A percentile compares a stretch with the other conserved stretches of the same genome.
These are phyloP conservation scores for Salix suchowensis DNA, from an alignment of 345 rosid species.

Conservation along the genomic window DNA sequence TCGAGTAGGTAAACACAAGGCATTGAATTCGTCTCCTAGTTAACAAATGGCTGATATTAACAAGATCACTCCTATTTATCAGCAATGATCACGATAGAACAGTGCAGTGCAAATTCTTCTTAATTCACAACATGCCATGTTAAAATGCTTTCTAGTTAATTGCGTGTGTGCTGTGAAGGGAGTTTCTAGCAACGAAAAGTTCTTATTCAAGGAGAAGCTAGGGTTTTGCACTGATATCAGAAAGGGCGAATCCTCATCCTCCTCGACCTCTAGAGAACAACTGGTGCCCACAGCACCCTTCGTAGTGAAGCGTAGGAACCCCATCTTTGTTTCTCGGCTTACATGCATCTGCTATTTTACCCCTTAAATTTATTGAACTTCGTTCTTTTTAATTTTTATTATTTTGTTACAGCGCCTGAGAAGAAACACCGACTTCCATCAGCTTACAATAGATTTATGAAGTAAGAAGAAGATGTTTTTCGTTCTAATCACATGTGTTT, in stretches of 20 bases:
- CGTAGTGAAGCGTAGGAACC: constrained; percentile 73
- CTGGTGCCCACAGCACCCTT: constrained; percentile 75
- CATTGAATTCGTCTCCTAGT: no score
- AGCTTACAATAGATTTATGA: constrained; percentile 97
- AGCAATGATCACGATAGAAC: no score
- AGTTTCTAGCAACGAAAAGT: background rate
- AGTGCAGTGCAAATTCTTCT: background rate
- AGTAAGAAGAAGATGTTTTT: constrained; percentile 38
- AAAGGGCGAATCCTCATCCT: constrained; percentile 65
- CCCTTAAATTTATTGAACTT: background rate
- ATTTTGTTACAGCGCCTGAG: constrained; percentile 67
- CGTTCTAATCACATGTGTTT: background rate
- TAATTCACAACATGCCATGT: background rate
- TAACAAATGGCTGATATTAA: no score
- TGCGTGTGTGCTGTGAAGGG: background rate
- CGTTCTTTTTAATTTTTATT: background rate
- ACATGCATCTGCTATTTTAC: background rate
- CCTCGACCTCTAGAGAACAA: constrained; percentile 70
- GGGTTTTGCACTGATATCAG: constrained; percentile 53
- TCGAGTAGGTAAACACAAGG: no score
- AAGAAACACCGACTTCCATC: constrained; percentile 99
- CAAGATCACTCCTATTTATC: no score
- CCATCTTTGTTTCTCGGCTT: background rate
- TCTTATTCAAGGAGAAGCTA: constrained; percentile 44
- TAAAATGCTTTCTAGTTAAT: background rate